These are phyloP conservation scores for Colletotrichum lupini DNA, from an alignment of 2,329 filamentous ascomycete genomes.

Conservation along the genomic window DNA sequence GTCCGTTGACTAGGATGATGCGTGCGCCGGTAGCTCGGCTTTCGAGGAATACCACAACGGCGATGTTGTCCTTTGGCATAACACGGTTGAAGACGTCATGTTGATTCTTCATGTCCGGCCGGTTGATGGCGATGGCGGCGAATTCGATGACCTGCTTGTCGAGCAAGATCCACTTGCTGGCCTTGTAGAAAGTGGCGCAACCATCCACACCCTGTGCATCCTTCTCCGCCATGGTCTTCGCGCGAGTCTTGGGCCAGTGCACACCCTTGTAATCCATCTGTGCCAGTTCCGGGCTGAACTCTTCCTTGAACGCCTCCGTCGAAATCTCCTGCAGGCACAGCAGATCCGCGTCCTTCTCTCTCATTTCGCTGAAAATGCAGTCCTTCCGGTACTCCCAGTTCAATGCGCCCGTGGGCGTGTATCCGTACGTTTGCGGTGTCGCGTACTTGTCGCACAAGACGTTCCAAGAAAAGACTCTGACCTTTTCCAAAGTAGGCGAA, in stretches of 20 bases:
- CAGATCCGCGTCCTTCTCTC: slow-evolving; percentile 84
- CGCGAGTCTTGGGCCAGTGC: slow-evolving; percentile 90
- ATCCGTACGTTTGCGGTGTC: slow-evolving; percentile 86
- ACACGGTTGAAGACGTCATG: slow-evolving; percentile 98
- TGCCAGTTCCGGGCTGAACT: slow-evolving; percentile 87
- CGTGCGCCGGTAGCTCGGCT: slow-evolving; percentile 90
- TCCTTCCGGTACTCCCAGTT: slow-evolving; percentile 89
- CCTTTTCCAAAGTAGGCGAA: slow-evolving; percentile 70
- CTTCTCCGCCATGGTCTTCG: slow-evolving; percentile 90
- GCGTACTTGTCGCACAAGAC: slow-evolving; percentile 95
- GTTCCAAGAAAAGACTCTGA: slow-evolving; percentile 94
- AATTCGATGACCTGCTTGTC: slow-evolving; percentile 97
- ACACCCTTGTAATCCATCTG: slow-evolving; percentile 93
- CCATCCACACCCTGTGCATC: slow-evolving; percentile 93
- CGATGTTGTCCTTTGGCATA: slow-evolving; percentile 98
- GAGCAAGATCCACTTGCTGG: slow-evolving; percentile 90
- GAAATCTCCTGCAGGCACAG: slow-evolving; percentile 95
- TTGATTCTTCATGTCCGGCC: slow-evolving; percentile 96
- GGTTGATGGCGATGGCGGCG: slow-evolving; percentile 89
- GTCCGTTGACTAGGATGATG: slow-evolving; percentile 91
- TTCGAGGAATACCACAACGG: slow-evolving; percentile 90
- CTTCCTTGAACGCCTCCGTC: slow-evolving; percentile 90
- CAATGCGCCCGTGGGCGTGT: slow-evolving; percentile 84
- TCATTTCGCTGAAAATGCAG: slow-evolving; percentile 85
- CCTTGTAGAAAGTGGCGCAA: slow-evolving; percentile 96